Evolutionary conservation across 1,284 basidiomycete species (phyloP), one percentile per base, ranked within the genome.

Genomic region (Melampsora larici-populina): DNA sequence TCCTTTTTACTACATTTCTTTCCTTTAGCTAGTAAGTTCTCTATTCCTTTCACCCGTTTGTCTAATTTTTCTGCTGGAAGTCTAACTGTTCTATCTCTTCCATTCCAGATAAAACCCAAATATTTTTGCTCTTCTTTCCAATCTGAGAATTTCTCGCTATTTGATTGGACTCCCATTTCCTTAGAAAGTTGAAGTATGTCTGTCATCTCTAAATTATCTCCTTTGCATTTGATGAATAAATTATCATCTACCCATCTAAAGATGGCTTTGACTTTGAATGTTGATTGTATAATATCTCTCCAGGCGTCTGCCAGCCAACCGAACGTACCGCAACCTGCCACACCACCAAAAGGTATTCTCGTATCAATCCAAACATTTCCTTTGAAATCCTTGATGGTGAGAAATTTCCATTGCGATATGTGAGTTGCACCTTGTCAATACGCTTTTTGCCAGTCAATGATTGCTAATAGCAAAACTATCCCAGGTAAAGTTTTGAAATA

Each of bases 371-470:
- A 18, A 1, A n/a, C n/a, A 11, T 46, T 9, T 46, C 8, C 33
- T 24, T n/a, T n/a, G n/a, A n/a, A n/a, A n/a, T n/a, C n/a, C n/a
- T n/a, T n/a, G n/a, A n/a, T n/a, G n/a, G n/a, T 43, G 13, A 68
- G 66, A 29, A 48, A 68, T 40, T 1, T 29, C 66, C 66, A 68
- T 26, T 68, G 66, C 11, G 33, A 6, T n/a, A 1, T 13, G 6
- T 33, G 6, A 1, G 67, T 69, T n/a, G 46, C 43, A 29, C 40
- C 49, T 31, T 69, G 67, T 8, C 67, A 1, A 31, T 71, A 71
- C 9, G 69, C 69, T 29, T 71, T 62, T 36, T 60, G 31, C 69
- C 69, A 71, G 11, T 71, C 21, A 1, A n/a, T 11, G 9, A 33
- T 40, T 9, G 24, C 33, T n/a, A 15, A 66, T 24, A 8, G 24